phyloP scores from a whole-genome alignment of 2,329 filamentous ascomycete species.

The Parastagonospora nodorum region DNA sequence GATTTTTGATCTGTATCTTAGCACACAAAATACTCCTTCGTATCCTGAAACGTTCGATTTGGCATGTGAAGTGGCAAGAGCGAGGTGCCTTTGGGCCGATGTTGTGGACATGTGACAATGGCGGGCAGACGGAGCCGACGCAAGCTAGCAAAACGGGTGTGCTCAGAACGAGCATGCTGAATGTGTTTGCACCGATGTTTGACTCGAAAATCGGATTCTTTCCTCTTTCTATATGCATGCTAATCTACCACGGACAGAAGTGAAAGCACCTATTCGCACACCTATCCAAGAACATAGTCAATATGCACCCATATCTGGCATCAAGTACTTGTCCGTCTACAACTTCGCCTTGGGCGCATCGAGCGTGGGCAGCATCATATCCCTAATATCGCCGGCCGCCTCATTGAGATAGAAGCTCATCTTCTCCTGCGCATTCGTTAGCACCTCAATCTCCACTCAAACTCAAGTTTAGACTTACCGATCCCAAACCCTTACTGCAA shows the following conservation, averaged over 20 bases:
- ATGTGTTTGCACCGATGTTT: too few species aligned
- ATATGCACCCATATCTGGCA: not conserved
- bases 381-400: slow-evolving; percentile 86
- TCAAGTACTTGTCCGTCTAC: slow-evolving; percentile 52
- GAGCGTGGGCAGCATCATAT: slow-evolving; percentile 80
- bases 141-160: too few species aligned
- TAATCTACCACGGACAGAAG: too few species aligned
- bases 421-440: slow-evolving; percentile 59
- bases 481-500: slow-evolving; percentile 89
- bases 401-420: slow-evolving; percentile 98
- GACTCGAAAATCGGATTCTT: not conserved
- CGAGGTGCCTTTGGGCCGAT: too few species aligned
- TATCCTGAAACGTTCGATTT: not conserved
- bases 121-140: too few species aligned
- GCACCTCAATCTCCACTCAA: not conserved
- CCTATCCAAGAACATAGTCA: not conserved
- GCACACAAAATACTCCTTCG: slow-evolving; percentile 21
- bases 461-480: slow-evolving; percentile 45
- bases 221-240: not conserved
- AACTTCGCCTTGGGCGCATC: slow-evolving; percentile 85
- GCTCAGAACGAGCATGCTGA: too few species aligned
- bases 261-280: not conserved
- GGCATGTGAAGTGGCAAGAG: too few species aligned
- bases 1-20: slow-evolving; percentile 28
- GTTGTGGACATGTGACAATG: too few species aligned